Percentiles rank a stretch among this genome's conserved stretches.
Conservation (phyloP, 2,329 filamentous ascomycete species). For the Colletotrichum zoysiae region DNA sequence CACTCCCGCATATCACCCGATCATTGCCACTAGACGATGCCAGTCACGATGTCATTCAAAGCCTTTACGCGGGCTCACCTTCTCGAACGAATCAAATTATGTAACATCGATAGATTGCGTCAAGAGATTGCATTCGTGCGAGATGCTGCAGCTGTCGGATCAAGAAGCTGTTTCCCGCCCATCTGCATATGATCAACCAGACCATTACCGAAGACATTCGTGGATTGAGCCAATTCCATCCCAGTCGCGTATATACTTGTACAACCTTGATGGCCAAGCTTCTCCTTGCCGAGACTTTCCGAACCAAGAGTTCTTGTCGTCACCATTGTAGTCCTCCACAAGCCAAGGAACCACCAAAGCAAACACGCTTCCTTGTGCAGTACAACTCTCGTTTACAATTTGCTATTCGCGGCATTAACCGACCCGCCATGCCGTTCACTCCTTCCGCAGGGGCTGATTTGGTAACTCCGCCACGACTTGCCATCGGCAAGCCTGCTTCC, state of each 20-base stretch:
- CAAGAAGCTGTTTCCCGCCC: conserved; percentile 3
- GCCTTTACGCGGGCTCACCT: conserved; percentile 16
- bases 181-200: background rate
- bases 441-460: background rate
- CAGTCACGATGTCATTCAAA: conserved; percentile 32
- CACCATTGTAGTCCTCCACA: background rate
- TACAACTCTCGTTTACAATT: too few species aligned
- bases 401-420: too few species aligned
- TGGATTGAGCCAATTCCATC: conserved; percentile 3
- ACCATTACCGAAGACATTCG: background rate
- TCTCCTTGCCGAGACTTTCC: background rate
- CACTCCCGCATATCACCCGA: conserved; percentile 17
- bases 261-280: background rate
- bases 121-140: conserved; percentile 36
- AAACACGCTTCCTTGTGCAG: background rate
- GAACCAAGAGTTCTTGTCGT: background rate
- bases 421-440: background rate
- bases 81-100: conserved; percentile 21
- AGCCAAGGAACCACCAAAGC: background rate
- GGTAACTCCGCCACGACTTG: background rate
- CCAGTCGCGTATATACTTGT: conserved; percentile 4
- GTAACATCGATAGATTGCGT: conserved; percentile 31
- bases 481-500: background rate
- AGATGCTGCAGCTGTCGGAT: conserved; percentile 16
- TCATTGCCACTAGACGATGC: conserved; percentile 17